Conservation (phyloP, 768 basidiomycete genomes). For the Sistotremastrum suecicum region DNA sequence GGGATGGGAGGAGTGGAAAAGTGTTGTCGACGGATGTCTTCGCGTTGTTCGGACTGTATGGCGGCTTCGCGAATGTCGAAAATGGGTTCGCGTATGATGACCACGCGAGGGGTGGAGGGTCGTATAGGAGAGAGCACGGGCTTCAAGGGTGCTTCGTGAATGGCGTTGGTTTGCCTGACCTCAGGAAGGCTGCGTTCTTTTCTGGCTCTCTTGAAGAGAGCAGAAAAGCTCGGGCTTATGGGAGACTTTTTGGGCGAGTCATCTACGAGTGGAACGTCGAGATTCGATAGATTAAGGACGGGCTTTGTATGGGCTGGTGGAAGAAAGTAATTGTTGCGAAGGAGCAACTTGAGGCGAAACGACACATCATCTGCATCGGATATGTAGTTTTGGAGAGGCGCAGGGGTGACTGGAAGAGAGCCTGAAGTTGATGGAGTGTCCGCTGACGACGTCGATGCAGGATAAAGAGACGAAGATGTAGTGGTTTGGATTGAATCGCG, state of each 20-base stretch:
- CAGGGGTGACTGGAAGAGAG: too few species aligned
- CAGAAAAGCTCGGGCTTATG: constrained; percentile 29
- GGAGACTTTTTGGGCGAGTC: constrained; percentile 30
- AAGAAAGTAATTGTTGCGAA: constrained; percentile 80
- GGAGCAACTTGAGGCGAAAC: constrained; percentile 68
- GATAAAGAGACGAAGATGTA: too few species aligned
- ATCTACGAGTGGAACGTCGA: constrained; percentile 25
- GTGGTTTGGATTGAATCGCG: too few species aligned
- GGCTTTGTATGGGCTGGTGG: constrained; percentile 83
- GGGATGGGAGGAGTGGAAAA: not conserved
- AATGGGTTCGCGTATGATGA: constrained; percentile 76
- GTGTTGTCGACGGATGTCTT: too few species aligned
- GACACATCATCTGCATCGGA: constrained; percentile 60
- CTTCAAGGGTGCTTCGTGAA: constrained; percentile 35
- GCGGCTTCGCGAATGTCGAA: constrained; percentile 54
- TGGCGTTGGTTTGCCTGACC: constrained; percentile 51
- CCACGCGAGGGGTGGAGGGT: constrained; percentile 40
- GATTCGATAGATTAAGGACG: constrained; percentile 35
- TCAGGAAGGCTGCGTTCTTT: constrained; percentile 32
- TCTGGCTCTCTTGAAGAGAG: constrained; percentile 35
- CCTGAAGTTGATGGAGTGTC: too few species aligned
- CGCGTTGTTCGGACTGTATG: constrained; percentile 48
- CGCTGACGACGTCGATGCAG: too few species aligned
- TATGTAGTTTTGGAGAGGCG: too few species aligned
- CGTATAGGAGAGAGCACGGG: constrained; percentile 25